Evolutionary conservation across 139 green algal species (phyloP).

Genomic region (Tetraselmis striata): DNA sequence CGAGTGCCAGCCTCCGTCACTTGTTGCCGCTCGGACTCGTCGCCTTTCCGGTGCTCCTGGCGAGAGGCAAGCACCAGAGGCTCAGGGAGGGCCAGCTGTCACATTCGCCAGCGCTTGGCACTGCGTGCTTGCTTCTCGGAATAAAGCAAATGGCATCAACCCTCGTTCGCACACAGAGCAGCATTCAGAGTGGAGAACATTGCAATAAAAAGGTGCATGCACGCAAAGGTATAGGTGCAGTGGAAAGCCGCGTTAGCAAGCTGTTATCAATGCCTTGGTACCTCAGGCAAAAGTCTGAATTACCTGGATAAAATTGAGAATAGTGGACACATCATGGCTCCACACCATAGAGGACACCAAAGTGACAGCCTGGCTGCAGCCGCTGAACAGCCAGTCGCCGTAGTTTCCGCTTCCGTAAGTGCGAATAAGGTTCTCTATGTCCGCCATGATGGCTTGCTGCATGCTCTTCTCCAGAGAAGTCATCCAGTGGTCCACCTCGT

Average conservation of each 20-base stretch:
- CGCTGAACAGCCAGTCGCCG: not conserved
- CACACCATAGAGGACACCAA: not conserved
- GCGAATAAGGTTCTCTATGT: not conserved
- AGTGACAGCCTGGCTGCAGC: not conserved
- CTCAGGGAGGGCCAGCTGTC: too few relatives aligned
- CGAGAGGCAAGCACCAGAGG: too few relatives aligned
- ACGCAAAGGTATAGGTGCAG: too few relatives aligned
- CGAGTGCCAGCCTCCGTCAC: not conserved
- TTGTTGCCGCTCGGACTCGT: not conserved
- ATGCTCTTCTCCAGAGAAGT: not conserved
- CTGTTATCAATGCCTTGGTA: too few relatives aligned
- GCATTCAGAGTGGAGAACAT: too few relatives aligned
- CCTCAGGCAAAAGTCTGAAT: too few relatives aligned
- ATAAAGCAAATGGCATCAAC: too few relatives aligned
- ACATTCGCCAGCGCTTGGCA: too few relatives aligned
- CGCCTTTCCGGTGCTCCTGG: not conserved
- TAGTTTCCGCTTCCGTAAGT: not conserved
- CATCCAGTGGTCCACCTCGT: not conserved
- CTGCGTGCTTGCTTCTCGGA: too few relatives aligned
- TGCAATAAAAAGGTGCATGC: too few relatives aligned
- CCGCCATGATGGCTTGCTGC: not conserved
- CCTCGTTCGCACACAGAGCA: too few relatives aligned
- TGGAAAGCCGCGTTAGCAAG: too few relatives aligned
- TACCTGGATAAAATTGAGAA: not conserved
- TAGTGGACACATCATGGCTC: not conserved